Base-by-base conservation (phyloP, 2,329 filamentous ascomycete species). In the Ceratocystiopsis sp. region DNA sequence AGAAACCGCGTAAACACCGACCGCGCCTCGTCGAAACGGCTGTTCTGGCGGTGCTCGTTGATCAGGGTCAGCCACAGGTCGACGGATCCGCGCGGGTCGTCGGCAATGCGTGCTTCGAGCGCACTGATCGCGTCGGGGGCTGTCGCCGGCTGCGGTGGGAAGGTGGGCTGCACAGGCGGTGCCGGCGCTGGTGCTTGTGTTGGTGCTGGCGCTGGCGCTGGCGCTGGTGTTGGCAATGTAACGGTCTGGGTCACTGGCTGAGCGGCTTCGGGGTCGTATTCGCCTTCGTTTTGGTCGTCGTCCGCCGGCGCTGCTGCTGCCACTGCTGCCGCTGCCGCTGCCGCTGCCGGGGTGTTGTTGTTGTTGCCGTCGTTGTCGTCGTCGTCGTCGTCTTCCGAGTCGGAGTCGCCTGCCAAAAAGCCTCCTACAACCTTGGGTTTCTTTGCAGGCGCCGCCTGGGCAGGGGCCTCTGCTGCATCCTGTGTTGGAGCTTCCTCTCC, bases 51-150 rank as follows among this genome's bases (percentile, higher is more conserved):
- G 59, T 94, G 76, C 57, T 95, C 85, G 51, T 75, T 73, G 57
- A 98, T 89, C 57, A 98, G 69, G 50, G 75, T 73, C 54, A 93
- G 65, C 91, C 91, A 98, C 32, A 89, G 85, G 58, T 91, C 83
- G 61, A 91, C 75, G 53, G 95, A 87, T 55, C 89, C 91, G 54
- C 85, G 82, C 15, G 89, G 84, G 57, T 98, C 91, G 55, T 95
- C 84, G 57, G 81, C 80, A 59, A 96, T 81, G 56, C 89, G 79
- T 59, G 91, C 84, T 65, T 98, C 89, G 55, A 96, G 69, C 46
- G 87, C 74, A 45, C 80, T 78, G 53, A 89, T 70, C 50, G 73
- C 74, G 61, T 93, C 82, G 62, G 80, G 73, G 44, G 80, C 75
- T 42, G 18, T n/a, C 12, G 32, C 12, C 38, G 29, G 12, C n/a